Evolutionary conservation across 305 asterid species (phyloP), one percentile per base, ranked within the genome.

Genomic region (Striga hermonthica): DNA sequence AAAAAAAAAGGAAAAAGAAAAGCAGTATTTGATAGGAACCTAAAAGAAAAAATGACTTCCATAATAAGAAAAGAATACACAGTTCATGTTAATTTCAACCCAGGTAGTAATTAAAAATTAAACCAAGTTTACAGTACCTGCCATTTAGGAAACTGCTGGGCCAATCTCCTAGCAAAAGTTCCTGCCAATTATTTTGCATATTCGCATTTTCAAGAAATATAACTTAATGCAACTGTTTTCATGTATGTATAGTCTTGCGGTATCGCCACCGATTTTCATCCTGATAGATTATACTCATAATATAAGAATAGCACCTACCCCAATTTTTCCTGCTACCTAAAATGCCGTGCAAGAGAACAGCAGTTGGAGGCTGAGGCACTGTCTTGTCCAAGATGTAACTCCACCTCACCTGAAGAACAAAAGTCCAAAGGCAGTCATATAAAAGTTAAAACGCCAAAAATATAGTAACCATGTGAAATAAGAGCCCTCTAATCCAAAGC

Each of bases 311-410:
- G 69, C 55, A 68, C 89, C 62, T 69, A 87, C 95, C 96, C 96
- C 95, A 92, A 65, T 92, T 92, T 83, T 92, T 92, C 84, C 98
- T 83, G 92, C 96, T 69, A 60, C 98, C 98, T 38, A 92, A 82
- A 80, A 92, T 92, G 64, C 98, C 98, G 80, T 92, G 98, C 82
- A 92, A 73, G 76, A 92, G 95, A 77, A 92, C 86, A 71, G 96
- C 97, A 64, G 97, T 92, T 67, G 96, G 98, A 35, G 98, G 97
- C 81, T 86, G 81, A 52, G 97, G 95, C 15, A 75, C 80, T 55
- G 91, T 73, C 78, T 78, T 80, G 75, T 80, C 83, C 85, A 79
- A 35, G 75, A 92, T 89, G 78, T 87, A 86, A 79, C 96, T 92
- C 98, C 98, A 92, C 66, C 87, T 83, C 64, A 89, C 98, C 98